phyloP scores from a whole-genome alignment of 1,284 basidiomycete genomes.

The Meira nashicola region DNA sequence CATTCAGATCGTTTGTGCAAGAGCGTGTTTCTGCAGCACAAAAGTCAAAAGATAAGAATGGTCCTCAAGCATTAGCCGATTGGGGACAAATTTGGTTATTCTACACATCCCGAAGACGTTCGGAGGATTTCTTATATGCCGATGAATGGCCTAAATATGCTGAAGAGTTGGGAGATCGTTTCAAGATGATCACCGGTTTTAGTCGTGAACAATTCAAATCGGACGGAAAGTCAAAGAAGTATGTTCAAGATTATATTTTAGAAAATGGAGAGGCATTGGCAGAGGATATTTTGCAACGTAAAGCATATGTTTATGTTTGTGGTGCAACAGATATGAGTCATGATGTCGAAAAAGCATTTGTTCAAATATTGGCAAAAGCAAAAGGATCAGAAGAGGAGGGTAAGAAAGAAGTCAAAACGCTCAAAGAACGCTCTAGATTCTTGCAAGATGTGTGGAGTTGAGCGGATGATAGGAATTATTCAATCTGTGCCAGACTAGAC shows the following conservation, averaged over 20 bases:
- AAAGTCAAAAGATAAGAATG: conserved; percentile 76
- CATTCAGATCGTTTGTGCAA: conserved; percentile 97
- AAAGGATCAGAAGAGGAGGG: conserved; percentile 81
- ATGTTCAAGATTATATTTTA: conserved; percentile 74
- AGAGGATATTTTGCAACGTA: conserved; percentile 81
- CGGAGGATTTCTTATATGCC: conserved; percentile 86
- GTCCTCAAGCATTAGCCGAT: conserved; percentile 76
- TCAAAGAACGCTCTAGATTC: conserved; percentile 83
- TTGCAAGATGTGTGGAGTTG: conserved; percentile 38
- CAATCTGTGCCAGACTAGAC: background rate
- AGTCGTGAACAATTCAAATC: conserved; percentile 71
- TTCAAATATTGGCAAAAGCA: conserved; percentile 81
- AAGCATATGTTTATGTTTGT: conserved; percentile 64
- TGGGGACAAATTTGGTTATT: conserved; percentile 93
- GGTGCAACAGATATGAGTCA: conserved; percentile 96
- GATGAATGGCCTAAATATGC: conserved; percentile 89
- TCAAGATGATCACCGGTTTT: conserved; percentile 80
- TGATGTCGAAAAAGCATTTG: conserved; percentile 81
- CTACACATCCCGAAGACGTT: conserved; percentile 85
- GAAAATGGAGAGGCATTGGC: conserved; percentile 61
- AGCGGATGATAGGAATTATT: background rate
- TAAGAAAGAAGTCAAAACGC: conserved; percentile 78
- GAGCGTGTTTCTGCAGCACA: conserved; percentile 92
- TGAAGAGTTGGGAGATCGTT: conserved; percentile 82
- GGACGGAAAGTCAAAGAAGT: conserved; percentile 82